Evolutionary conservation across 306 rosid genomes (phyloP).

Genomic region (Glycyrrhiza uralensis): DNA sequence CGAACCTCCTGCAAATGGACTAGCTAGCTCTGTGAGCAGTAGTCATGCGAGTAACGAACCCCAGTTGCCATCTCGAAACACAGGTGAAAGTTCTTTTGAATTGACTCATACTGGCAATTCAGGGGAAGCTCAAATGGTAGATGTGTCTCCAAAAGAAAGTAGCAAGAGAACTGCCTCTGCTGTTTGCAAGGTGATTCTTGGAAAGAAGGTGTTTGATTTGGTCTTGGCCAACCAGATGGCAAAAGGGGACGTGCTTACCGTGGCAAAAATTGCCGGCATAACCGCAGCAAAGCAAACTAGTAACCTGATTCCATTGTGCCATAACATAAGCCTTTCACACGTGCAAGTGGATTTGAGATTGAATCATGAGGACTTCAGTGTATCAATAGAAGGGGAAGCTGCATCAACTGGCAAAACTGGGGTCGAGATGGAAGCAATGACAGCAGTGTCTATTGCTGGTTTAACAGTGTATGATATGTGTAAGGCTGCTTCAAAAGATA

Average conservation of each 20-base stretch:
- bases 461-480: constrained; percentile 92
- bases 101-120: constrained; percentile 64
- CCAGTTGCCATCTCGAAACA: constrained; percentile 20
- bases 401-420: constrained; percentile 58
- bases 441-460: constrained; percentile 71
- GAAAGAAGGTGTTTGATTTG: constrained; percentile 81
- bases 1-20: constrained; percentile 45
- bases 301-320: constrained; percentile 74
- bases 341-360: constrained; percentile 63
- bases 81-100: constrained; percentile 23
- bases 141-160: constrained; percentile 72
- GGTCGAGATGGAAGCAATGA: constrained; percentile 95
- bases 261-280: constrained; percentile 90
- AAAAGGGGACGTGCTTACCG: constrained; percentile 85
- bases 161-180: constrained; percentile 69
- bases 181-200: constrained; percentile 79
- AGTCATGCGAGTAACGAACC: constrained; percentile 29
- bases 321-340: constrained; percentile 66
- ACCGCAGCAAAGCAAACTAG: constrained; percentile 88
- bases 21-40: constrained; percentile 41
- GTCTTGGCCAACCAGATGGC: constrained; percentile 56
- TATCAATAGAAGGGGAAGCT: constrained; percentile 79
- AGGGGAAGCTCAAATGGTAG: constrained; percentile 96
- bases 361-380: constrained; percentile 61
- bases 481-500: constrained; percentile 83